Evolutionary conservation across 73 alveolate species (phyloP).

Genomic region (Tetrahymena malaccensis): DNA sequence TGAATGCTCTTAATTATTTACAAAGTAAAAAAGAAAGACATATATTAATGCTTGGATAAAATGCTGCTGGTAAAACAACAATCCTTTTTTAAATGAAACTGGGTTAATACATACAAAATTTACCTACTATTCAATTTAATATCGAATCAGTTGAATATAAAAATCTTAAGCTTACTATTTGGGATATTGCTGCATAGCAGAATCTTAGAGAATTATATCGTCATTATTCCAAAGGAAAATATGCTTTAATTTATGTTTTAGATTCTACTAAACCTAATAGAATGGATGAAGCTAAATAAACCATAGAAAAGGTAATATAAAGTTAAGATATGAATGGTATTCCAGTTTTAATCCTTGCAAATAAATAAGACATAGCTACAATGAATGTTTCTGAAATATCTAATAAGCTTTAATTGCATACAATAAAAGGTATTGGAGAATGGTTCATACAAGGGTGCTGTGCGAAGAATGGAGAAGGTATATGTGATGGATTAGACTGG

Average conservation of each 20-base stretch:
- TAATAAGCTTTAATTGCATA: slow-evolving; percentile 4
- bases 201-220: slow-evolving; percentile 74
- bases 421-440: slow-evolving; percentile 4
- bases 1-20: not conserved
- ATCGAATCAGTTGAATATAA: slow-evolving; percentile 84
- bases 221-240: slow-evolving; percentile 71
- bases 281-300: slow-evolving; percentile 49
- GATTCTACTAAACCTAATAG: slow-evolving; percentile 65
- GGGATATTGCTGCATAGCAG: slow-evolving; percentile 91
- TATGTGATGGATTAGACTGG: slow-evolving; percentile 65
- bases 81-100: slow-evolving; percentile 59
- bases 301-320: slow-evolving; percentile 44
- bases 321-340: slow-evolving; percentile 44
- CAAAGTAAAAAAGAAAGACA: slow-evolving; percentile 39
- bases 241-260: slow-evolving; percentile 65
- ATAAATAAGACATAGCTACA: slow-evolving; percentile 69
- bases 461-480: slow-evolving; percentile 74
- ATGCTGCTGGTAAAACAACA: slow-evolving; percentile 67
- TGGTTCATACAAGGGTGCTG: slow-evolving; percentile 42
- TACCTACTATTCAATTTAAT: slow-evolving; percentile 90
- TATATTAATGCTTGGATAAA: slow-evolving; percentile 48
- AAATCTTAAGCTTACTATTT: slow-evolving; percentile 62
- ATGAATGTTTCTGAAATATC: slow-evolving; percentile 26
- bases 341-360: slow-evolving; percentile 71
- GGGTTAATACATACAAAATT: slow-evolving; percentile 52